These are phyloP conservation scores for Colletotrichum godetiae DNA, from an alignment of 2,329 filamentous ascomycete genomes.

Conservation along the genomic window DNA sequence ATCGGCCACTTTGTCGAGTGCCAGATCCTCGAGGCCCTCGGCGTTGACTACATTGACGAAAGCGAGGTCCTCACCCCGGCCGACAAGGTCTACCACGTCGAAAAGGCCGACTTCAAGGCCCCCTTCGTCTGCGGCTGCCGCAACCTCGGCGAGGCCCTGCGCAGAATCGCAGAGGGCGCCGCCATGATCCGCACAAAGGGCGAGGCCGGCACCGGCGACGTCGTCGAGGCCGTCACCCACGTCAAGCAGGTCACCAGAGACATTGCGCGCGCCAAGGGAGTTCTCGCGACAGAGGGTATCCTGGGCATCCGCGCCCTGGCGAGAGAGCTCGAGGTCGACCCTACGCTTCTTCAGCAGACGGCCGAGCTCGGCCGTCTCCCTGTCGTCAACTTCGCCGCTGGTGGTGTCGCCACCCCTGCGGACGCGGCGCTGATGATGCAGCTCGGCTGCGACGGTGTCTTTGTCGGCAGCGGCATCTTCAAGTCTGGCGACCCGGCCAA, in stretches of 20 bases:
- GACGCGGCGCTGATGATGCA: conserved; percentile 99
- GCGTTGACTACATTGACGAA: conserved; percentile 98
- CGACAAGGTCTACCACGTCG: conserved; percentile 90
- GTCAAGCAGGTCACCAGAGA: conserved; percentile 90
- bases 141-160: conserved; percentile 91
- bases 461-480: conserved; percentile 97
- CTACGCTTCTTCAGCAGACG: conserved; percentile 83
- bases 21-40: conserved; percentile 95
- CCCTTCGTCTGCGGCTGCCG: conserved; percentile 98
- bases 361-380: conserved; percentile 89
- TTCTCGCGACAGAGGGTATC: conserved; percentile 68
- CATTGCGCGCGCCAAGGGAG: conserved; percentile 82
- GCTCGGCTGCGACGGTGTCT: conserved; percentile 96
- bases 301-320: conserved; percentile 75
- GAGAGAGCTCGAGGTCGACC: conserved; percentile 83
- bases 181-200: conserved; percentile 99
- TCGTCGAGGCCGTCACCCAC: conserved; percentile 95
- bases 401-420: conserved; percentile 98
- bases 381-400: conserved; percentile 97
- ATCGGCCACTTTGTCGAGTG: conserved; percentile 99
- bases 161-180: conserved; percentile 91
- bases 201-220: conserved; percentile 96
- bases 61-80: conserved; percentile 97
- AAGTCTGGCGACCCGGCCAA: conserved; percentile 92
- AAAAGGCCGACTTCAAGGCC: conserved; percentile 83